Conservation (phyloP, 164 flowering plant species). For the Vitis labrusca region DNA sequence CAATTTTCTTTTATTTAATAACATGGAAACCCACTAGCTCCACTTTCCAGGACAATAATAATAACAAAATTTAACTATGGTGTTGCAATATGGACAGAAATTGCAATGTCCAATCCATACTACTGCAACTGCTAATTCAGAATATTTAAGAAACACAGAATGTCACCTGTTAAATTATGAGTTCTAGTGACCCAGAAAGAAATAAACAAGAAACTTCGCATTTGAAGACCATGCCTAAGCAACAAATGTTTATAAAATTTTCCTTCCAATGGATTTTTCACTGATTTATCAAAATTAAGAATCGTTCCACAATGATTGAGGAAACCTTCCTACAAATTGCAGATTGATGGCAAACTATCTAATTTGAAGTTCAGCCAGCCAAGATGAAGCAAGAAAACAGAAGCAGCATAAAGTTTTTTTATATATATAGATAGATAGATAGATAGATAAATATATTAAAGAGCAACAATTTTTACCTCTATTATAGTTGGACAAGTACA, state of each 20-base stretch:
- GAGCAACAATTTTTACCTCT: constrained; percentile 51
- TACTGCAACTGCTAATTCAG: too few species aligned
- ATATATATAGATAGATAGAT: neutral
- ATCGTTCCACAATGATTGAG: neutral
- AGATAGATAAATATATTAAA: neutral
- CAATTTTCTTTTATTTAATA: too few species aligned
- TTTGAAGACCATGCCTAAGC: neutral
- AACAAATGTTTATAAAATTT: neutral
- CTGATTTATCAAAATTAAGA: neutral
- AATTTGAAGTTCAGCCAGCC: neutral
- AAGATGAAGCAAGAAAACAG: neutral
- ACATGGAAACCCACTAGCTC: too few species aligned
- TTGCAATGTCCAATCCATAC: too few species aligned
- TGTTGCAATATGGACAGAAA: too few species aligned
- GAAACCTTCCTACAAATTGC: neutral
- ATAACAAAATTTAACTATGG: too few species aligned
- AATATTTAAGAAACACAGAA: too few species aligned
- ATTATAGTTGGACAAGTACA: constrained; percentile 60
- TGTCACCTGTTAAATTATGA: too few species aligned
- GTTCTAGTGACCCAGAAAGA: neutral
- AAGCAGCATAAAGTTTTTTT: neutral
- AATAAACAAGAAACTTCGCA: neutral
- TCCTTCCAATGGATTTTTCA: neutral
- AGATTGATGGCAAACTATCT: neutral
- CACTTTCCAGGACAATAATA: too few species aligned